Conservation (phyloP, 805 yeast genomes). For the Torulaspora maleeae region DNA sequence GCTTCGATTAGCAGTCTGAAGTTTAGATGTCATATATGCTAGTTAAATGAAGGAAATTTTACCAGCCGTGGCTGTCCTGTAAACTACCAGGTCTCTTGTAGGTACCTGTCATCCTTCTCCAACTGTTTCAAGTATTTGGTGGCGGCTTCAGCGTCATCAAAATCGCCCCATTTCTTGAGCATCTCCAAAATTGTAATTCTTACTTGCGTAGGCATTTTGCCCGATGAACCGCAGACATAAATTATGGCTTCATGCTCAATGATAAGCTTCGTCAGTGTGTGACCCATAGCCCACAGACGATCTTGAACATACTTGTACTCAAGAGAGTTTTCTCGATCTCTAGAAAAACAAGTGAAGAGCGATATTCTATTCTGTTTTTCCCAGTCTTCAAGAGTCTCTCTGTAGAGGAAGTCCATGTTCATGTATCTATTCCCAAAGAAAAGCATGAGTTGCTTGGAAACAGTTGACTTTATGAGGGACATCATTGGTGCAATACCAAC, state of each 20-base stretch:
- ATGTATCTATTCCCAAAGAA: slow-evolving; percentile 72
- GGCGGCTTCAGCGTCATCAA: slow-evolving; percentile 42
- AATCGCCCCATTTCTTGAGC: slow-evolving; percentile 43
- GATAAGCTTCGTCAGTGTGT: slow-evolving; percentile 49
- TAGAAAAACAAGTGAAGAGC: slow-evolving; percentile 45
- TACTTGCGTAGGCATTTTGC: slow-evolving; percentile 88
- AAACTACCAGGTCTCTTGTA: slow-evolving; percentile 84
- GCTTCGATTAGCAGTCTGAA: too few species aligned
- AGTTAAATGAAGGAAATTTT: too few species aligned
- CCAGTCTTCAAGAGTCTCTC: slow-evolving; percentile 46
- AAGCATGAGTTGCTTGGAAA: slow-evolving; percentile 39
- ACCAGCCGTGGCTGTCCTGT: neutral
- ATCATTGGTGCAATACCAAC: slow-evolving; percentile 96
- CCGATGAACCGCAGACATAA: slow-evolving; percentile 89
- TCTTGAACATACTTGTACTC: slow-evolving; percentile 75
- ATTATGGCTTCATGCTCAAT: slow-evolving; percentile 54
- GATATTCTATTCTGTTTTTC: slow-evolving; percentile 36
- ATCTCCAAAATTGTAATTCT: slow-evolving; percentile 71
- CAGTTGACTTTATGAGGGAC: slow-evolving; percentile 49
- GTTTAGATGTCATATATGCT: too few species aligned
- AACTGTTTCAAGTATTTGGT: slow-evolving; percentile 48
- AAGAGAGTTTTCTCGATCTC: slow-evolving; percentile 39
- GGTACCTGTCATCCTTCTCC: slow-evolving; percentile 62
- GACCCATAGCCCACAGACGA: slow-evolving; percentile 48
- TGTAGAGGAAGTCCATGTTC: slow-evolving; percentile 65